Evolutionary conservation across 352 stramenopile species (phyloP), one percentile per base, ranked within the genome.

Genomic region (Phytophthora quininea): DNA sequence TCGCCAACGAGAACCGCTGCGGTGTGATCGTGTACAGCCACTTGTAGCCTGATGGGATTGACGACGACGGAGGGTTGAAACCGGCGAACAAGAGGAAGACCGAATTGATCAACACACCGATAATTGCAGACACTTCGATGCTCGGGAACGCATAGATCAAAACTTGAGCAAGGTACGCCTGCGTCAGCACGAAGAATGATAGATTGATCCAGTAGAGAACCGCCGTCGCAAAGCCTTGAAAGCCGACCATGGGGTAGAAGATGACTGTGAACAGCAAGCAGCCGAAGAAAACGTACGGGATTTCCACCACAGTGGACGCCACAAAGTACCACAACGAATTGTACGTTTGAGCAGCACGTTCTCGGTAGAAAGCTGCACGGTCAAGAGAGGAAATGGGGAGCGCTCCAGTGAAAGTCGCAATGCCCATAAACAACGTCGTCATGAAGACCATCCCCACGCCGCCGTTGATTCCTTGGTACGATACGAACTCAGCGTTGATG

Each of bases 351-450:
- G 86, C 76, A 11, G 84, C 80, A 38, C 92, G 85, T 69, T 98
- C 91, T 6, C 90, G 73, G 77, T 98, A 97, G 62, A 90, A 98
- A 1, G 91, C 86, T 12, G 86, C 87, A 9, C 93, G 77, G 54
- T 97, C 85, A 33, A 80, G 67, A 53, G 85, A 63, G 32, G 93
- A 80, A 19, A 96, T 74, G 9, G 88, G 78, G 4, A 97, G 54
- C 4, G 89, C 79, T 0, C 72, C 84, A 31, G 88, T 77, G 45
- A 96, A 85, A 32, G 77, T 84, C 12, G 88, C 84, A 33, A 94
- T 74, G 30, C 71, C 76, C 47, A 83, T 79, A 57, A 97, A 97
- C 48, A 91, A 30, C 1, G 89, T 82, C 3, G 80, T 74, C 8
- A 88, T 73, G 69, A 93, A 97, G 24, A 96, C 86, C 8, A 93